Conservation (phyloP, 2,329 filamentous ascomycete species). For the Plenodomus lindquistii region DNA sequence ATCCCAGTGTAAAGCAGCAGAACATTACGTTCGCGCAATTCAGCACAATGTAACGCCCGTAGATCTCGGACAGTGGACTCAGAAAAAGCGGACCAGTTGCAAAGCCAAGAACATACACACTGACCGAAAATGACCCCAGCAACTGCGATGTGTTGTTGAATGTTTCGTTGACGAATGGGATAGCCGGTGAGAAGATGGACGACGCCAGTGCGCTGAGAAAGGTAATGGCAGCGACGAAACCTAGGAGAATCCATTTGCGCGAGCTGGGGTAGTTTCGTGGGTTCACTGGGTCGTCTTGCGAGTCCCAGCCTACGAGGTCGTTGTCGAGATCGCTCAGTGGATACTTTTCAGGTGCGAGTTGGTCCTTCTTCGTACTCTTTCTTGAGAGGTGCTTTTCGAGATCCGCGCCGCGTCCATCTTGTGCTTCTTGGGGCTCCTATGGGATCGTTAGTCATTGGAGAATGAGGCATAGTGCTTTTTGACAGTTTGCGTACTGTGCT, state of each 20-base stretch:
- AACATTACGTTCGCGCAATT: constrained; percentile 54
- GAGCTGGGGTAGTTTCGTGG: constrained; percentile 36
- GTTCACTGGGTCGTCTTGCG: constrained; percentile 38
- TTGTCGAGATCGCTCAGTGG: constrained; percentile 39
- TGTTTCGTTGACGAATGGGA: constrained; percentile 33
- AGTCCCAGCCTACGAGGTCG: constrained; percentile 43
- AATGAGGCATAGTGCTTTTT: not conserved
- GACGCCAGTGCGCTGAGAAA: constrained; percentile 42
- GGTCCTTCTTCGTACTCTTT: constrained; percentile 33
- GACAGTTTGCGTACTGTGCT: constrained; percentile 7
- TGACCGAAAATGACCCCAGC: constrained; percentile 37
- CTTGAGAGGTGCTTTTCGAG: constrained; percentile 38
- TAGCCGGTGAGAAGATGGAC: constrained; percentile 42
- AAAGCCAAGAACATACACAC: constrained; percentile 43
- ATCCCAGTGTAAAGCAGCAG: constrained; percentile 54
- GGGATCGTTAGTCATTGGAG: too few species aligned
- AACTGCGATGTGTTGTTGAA: constrained; percentile 39
- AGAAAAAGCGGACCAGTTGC: constrained; percentile 38
- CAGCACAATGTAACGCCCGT: constrained; percentile 37
- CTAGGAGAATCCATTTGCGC: constrained; percentile 34
- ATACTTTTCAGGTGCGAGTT: constrained; percentile 32
- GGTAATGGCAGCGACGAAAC: constrained; percentile 35
- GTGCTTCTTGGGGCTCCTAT: constrained; percentile 11
- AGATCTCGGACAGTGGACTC: constrained; percentile 41
- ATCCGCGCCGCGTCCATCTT: constrained; percentile 26